phyloP scores from a whole-genome alignment of 495 filamentous ascomycete genomes.

The Physcia stellaris region DNA sequence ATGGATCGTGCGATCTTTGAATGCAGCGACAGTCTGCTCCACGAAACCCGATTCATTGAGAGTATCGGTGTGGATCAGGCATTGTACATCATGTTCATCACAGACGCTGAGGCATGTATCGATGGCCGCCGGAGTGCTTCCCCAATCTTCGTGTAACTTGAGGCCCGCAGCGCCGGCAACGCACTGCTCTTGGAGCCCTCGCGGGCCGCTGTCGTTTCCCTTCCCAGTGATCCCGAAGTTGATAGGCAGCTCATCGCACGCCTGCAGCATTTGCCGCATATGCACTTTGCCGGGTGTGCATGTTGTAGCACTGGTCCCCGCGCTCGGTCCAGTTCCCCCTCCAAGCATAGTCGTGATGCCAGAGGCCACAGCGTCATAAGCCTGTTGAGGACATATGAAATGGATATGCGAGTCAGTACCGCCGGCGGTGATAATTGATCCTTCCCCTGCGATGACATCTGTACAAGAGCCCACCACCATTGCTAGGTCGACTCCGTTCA shows the following conservation, averaged over 20 bases:
- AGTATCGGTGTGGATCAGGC: conserved; percentile 94
- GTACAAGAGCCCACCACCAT: conserved; percentile 84
- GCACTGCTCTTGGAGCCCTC: conserved; percentile 68
- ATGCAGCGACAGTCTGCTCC: conserved; percentile 75
- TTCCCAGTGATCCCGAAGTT: conserved; percentile 95
- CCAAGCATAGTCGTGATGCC: conserved; percentile 89
- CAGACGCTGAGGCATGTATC: conserved; percentile 80
- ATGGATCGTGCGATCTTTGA: conserved; percentile 87
- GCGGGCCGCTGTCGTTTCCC: conserved; percentile 71
- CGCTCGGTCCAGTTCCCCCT: conserved; percentile 88
- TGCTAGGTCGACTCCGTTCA: conserved; percentile 69
- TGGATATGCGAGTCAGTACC: conserved; percentile 92
- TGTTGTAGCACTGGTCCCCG: conserved; percentile 90
- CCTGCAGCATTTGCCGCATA: conserved; percentile 87
- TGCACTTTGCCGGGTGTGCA: conserved; percentile 81
- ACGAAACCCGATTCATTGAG: conserved; percentile 97
- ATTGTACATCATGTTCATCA: conserved; percentile 85
- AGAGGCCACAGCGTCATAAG: conserved; percentile 68
- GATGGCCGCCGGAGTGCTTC: conserved; percentile 82
- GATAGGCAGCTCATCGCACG: conserved; percentile 70
- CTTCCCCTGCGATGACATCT: conserved; percentile 90
- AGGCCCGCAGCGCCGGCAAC: conserved; percentile 76
- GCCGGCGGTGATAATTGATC: conserved; percentile 85
- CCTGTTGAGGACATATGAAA: conserved; percentile 94
- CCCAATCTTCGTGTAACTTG: conserved; percentile 98